Base-by-base conservation (phyloP, 2,329 filamentous ascomycete genomes). In the Aureobasidium uvarum region DNA sequence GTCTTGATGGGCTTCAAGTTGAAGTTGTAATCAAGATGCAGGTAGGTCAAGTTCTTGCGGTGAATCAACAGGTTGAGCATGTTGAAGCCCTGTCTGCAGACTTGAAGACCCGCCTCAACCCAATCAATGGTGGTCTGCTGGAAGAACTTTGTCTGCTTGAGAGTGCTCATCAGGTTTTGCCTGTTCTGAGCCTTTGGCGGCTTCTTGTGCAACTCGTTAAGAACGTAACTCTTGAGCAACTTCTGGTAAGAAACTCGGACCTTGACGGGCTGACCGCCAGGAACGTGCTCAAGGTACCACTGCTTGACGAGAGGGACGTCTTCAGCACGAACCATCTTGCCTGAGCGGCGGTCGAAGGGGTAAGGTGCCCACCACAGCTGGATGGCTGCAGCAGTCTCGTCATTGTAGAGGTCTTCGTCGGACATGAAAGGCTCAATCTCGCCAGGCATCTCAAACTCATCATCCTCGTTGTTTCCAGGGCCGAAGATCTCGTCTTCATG, bases 1-100 rank as follows among this genome's bases (percentile, higher is more conserved):
- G 95, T 99, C 83, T 99, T 99, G 76, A 99, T 95, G 3, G 95
- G 95, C 82, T 99, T 99, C 77, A 99, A 75, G 78, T 99, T 99
- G 83, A 99, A 99, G 79, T 99, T 99, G 82, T 98, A 99, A 75
- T 99, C 95, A 64, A 99, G 87, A 83, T 99, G 96, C 65, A 99
- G 85, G 74, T 99, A 99, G 0, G 95, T 99, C 71, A 99, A 81
- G 77, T 99, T 99, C 83, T 99, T 99, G 73, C 95, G 89, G 75
- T 99, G 95, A 70, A 99, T 99, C 70, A 99, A 82, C 62, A 99
- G 83, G 73, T 99, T 99, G 67, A 99, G 83, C 94, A 99, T 99
- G 80, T 99, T 99, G 83, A 97, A 99, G 64, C 95, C 95, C 76
- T 99, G 95, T 59, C 95, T 88, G 77, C 95, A 99, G 68, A 99